These are phyloP conservation scores for Inga leiocalycina DNA, from an alignment of 306 rosid genomes.

Conservation along the genomic window DNA sequence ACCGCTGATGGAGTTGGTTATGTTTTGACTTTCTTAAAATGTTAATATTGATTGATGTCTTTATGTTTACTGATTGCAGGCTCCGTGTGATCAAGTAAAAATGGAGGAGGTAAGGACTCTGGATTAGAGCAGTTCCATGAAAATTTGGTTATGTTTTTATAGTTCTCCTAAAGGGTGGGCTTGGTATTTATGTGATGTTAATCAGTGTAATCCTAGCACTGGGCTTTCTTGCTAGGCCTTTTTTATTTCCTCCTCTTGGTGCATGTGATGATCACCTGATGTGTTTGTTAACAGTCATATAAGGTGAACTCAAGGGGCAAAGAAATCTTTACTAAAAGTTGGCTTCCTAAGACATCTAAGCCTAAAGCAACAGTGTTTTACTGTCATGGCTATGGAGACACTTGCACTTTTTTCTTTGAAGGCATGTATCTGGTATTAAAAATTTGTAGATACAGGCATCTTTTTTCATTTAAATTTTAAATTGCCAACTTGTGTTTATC, in stretches of 20 bases:
- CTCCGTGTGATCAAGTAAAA: constrained; percentile 68
- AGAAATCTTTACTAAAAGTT: constrained; percentile 78
- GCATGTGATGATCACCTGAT: constrained; percentile 22
- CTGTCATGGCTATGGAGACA: constrained; percentile 96
- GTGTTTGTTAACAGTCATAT: constrained; percentile 58
- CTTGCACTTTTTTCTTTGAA: constrained; percentile 95
- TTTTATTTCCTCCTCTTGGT: background rate
- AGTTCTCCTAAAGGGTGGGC: background rate
- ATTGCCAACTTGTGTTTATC: constrained; percentile 21
- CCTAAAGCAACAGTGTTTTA: constrained; percentile 78
- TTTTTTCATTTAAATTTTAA: constrained; percentile 2
- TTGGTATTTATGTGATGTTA: background rate
- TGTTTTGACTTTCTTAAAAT: constrained; percentile 21
- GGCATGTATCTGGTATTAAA: constrained; percentile 56
- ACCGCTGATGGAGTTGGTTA: constrained; percentile 7
- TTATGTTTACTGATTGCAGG: constrained; percentile 56
- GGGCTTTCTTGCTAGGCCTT: constrained; percentile 8
- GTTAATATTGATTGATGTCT: constrained; percentile 9
- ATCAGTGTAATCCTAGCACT: constrained; percentile 12
- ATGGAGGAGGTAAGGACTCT: constrained; percentile 65
- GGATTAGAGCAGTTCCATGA: constrained; percentile 20
- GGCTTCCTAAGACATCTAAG: constrained; percentile 67
- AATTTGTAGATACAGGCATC: constrained; percentile 19
- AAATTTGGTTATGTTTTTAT: background rate
- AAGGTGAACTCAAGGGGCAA: constrained; percentile 72